Percentiles rank a stretch among this genome's conserved stretches.
Conservation (phyloP, 2,329 filamentous ascomycete species). For the Meredithiella fracta region DNA sequence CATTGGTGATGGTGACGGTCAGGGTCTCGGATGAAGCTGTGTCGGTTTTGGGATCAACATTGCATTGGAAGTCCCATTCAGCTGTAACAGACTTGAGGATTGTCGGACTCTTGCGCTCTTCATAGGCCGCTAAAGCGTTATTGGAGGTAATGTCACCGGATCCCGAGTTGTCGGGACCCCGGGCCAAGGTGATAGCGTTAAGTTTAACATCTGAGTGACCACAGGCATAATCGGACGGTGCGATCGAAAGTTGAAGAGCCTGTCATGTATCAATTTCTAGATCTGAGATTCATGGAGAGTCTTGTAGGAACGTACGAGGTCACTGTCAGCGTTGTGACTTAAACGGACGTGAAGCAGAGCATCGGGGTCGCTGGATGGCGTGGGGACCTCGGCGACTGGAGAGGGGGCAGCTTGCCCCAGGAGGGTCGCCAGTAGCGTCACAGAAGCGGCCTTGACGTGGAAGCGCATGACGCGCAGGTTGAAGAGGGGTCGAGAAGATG, state of each 20-base stretch:
- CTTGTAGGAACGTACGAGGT: conserved; percentile 6
- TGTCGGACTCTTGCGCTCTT: not conserved
- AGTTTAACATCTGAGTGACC: conserved; percentile 11
- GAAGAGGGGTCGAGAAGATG: not conserved
- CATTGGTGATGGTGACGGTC: conserved; percentile 11
- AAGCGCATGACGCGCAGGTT: not conserved
- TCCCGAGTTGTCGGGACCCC: conserved; percentile 5
- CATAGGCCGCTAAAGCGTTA: not conserved
- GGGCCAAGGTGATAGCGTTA: conserved; percentile 6
- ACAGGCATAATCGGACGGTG: conserved; percentile 7
- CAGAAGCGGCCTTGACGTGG: not conserved
- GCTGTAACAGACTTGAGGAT: conserved; percentile 5
- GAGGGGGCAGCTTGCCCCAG: not conserved
- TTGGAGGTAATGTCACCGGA: conserved; percentile 9
- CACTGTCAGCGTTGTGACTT: conserved; percentile 9
- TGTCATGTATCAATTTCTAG: not conserved
- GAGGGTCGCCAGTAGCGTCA: not conserved
- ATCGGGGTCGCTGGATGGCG: not conserved
- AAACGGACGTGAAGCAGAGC: conserved; percentile 14
- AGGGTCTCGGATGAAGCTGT: conserved; percentile 8
- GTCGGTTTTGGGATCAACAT: not conserved
- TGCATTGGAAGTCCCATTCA: conserved; percentile 12
- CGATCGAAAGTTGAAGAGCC: conserved; percentile 10
- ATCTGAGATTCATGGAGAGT: not conserved
- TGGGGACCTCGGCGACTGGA: not conserved